Evolutionary conservation across 768 basidiomycete genomes (phyloP), one percentile per base, ranked within the genome.

Genomic region (Hortiboletus flavorubellus): DNA sequence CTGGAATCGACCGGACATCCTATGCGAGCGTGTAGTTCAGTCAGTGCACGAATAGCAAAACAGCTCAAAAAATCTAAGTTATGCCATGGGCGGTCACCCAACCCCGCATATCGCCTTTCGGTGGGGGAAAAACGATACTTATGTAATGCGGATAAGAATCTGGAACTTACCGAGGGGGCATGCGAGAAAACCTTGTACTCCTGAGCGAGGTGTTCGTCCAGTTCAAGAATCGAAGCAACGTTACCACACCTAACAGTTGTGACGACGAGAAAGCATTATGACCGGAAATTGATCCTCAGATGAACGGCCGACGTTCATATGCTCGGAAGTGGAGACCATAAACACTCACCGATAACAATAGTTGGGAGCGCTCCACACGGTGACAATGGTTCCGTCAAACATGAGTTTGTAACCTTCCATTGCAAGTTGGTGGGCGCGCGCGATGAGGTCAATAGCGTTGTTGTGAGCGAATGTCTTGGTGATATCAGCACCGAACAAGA

Each of bases 331-430:
- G 43, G 56, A 49, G 38, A n/a, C 16, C 23, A 44, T 14, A 42
- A 49, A 52, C 15, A 79, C 86, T 59, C 64, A 96, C 91, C 95
- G 79, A 73, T 98, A 98, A 73, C 96, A 98, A 70, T 98, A 98
- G 73, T 98, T 98, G 14, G 95, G 96, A 4, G 94, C 95, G 64
- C 90, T 93, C 95, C 96, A 98, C 39, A 98, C 94, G 8, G 96
- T 98, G 33, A 98, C 96, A 62, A 98, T 95, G 42, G 84, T 87
- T 49, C 83, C 77, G 72, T 98, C 95, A 65, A 97, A 97, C 94
- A 98, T 96, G 71, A 93, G 80, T 75, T 97, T 98, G 75, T 84
- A 97, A 21, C 94, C 94, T 73, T 97, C 94, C 92, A 96, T 96
- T 2, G 92, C 96, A 34, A 98, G 86, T 69, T 99, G 96, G 76